These are phyloP conservation scores for Geosiphon pyriformis DNA, from an alignment of 192 early-diverging fungal genomes.

Conservation along the genomic window DNA sequence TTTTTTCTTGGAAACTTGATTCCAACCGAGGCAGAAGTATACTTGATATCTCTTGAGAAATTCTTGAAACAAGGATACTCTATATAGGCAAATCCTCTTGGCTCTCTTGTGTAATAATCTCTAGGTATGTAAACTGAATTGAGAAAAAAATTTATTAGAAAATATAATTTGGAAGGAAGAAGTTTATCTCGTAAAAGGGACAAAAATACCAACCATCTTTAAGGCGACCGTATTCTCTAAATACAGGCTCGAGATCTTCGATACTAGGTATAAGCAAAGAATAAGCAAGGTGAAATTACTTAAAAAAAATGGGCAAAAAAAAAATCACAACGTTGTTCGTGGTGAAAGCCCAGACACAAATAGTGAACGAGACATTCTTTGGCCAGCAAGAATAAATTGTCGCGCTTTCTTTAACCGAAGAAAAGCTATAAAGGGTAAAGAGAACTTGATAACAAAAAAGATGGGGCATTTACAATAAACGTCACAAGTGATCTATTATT, in stretches of 20 bases:
- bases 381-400: not conserved
- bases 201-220: slow-evolving; percentile 12
- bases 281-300: not conserved
- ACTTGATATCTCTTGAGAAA: slow-evolving; percentile 10
- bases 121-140: slow-evolving; percentile 19
- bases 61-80: slow-evolving; percentile 22
- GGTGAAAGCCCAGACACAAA: slow-evolving; percentile 18
- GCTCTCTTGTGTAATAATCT: slow-evolving; percentile 19
- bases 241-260: slow-evolving; percentile 16
- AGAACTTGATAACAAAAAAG: not conserved
- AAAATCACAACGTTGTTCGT: slow-evolving; percentile 11
- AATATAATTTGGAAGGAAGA: not conserved
- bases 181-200: not conserved
- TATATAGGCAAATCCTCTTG: slow-evolving; percentile 24
- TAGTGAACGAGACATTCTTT: slow-evolving; percentile 15
- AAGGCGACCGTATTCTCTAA: slow-evolving; percentile 17
- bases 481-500: too few species aligned
- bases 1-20: slow-evolving; percentile 9
- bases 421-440: too few species aligned
- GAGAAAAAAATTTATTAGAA: not conserved
- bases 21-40: slow-evolving; percentile 3
- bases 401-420: too few species aligned
- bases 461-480: not conserved
- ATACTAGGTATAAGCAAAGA: not conserved
- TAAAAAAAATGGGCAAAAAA: not conserved